Conservation (phyloP, 192 early-diverging fungal genomes). For the Jimgerdemannia lactiflua region DNA sequence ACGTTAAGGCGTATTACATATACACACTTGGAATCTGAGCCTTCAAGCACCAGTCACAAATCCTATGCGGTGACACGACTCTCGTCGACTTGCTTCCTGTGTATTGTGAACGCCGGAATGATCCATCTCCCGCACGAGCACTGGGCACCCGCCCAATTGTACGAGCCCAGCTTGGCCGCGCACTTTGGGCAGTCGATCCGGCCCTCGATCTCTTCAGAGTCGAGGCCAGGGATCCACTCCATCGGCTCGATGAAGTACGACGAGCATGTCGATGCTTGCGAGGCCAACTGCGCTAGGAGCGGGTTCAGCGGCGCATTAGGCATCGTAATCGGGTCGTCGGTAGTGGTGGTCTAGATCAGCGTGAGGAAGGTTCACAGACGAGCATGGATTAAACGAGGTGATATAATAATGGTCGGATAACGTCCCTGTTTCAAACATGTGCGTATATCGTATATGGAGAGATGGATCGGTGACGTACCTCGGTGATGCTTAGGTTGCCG, state of each 20-base stretch:
- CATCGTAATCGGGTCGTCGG: background rate
- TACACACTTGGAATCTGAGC: no score
- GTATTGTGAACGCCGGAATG: constrained; percentile 76
- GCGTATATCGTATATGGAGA: no score
- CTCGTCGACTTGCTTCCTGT: constrained; percentile 73
- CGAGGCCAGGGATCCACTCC: constrained; percentile 73
- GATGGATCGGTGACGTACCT: background rate
- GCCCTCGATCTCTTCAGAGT: constrained; percentile 58
- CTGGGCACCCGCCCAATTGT: constrained; percentile 77
- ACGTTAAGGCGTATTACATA: no score
- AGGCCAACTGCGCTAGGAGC: constrained; percentile 25
- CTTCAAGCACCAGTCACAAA: no score
- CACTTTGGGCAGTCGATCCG: constrained; percentile 80
- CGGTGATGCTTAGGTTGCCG: constrained; percentile 34
- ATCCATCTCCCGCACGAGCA: constrained; percentile 84
- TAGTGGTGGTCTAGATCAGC: background rate
- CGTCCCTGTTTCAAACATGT: no score
- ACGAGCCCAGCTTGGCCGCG: constrained; percentile 72
- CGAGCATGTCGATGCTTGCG: constrained; percentile 49
- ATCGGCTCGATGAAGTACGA: constrained; percentile 83
- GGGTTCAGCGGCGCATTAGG: constrained; percentile 18
- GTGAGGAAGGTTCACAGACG: background rate
- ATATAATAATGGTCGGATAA: no score
- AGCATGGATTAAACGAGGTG: no score
- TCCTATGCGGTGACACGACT: no score